A percentile compares a stretch with the other conserved stretches of the same genome.
Evolutionary conservation across 805 yeast species (phyloP).

Genomic region (Metschnikowia rubicola): DNA sequence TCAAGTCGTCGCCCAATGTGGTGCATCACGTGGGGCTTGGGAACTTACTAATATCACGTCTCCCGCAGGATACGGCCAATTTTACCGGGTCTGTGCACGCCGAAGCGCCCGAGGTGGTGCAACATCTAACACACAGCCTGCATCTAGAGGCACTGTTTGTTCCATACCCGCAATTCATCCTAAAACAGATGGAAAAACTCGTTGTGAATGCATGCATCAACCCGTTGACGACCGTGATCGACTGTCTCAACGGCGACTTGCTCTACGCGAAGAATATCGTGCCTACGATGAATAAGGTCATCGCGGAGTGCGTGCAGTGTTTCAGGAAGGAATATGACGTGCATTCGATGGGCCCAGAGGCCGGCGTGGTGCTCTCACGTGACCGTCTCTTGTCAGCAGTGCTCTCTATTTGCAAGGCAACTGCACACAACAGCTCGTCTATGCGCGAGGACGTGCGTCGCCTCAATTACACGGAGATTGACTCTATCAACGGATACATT

Average conservation of each 20-base stretch:
- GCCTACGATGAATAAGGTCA: constrained; percentile 37
- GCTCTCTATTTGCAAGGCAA: constrained; percentile 26
- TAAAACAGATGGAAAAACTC: constrained; percentile 68
- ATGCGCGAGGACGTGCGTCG: constrained; percentile 66
- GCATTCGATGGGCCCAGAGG: constrained; percentile 28
- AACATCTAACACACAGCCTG: constrained; percentile 21
- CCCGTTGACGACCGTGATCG: constrained; percentile 73
- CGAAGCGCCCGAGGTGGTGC: constrained; percentile 20
- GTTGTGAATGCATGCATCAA: constrained; percentile 81
- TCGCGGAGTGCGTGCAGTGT: constrained; percentile 44
- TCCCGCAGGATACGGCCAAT: constrained; percentile 36
- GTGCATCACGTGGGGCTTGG: constrained; percentile 71
- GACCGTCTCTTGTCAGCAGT: constrained; percentile 38
- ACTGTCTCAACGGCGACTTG: constrained; percentile 76
- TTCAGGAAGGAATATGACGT: constrained; percentile 30
- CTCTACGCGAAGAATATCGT: constrained; percentile 35
- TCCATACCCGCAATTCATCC: constrained; percentile 44
- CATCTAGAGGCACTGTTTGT: constrained; percentile 26
- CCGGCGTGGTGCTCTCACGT: constrained; percentile 27
- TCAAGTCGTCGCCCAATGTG: constrained; percentile 34
- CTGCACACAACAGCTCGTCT: constrained; percentile 61
- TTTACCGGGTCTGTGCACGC: not conserved
- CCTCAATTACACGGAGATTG: constrained; percentile 68
- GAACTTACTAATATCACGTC: constrained; percentile 51
- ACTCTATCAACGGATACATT: constrained; percentile 80